Evolutionary conservation across 148 eudicot genomes (phyloP).

Genomic region (Nepenthes mirabilis): DNA sequence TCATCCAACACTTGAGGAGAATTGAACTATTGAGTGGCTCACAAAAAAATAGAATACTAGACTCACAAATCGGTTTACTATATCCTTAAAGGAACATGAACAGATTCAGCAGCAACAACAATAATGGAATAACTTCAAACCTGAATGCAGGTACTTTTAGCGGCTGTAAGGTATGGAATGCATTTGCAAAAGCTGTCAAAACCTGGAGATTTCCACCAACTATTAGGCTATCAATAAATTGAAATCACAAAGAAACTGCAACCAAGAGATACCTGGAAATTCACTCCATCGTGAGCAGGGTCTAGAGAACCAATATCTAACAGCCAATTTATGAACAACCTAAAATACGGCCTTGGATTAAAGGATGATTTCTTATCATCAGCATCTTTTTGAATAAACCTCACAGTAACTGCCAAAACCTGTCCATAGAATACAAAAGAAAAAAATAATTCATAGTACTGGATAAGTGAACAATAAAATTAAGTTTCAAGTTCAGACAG

Average conservation of each 20-base stretch:
- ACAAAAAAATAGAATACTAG: too few relatives aligned
- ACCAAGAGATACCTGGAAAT: slow-evolving; percentile 50
- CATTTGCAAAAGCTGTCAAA: slow-evolving; percentile 79
- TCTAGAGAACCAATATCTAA: slow-evolving; percentile 68
- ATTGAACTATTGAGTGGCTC: too few relatives aligned
- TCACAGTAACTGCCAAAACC: slow-evolving; percentile 74
- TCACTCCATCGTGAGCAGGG: slow-evolving; percentile 68
- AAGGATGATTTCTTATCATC: slow-evolving; percentile 74
- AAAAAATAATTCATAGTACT: not conserved
- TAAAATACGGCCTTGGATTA: slow-evolving; percentile 87
- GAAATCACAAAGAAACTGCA: slow-evolving; percentile 1
- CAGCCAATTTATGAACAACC: slow-evolving; percentile 80
- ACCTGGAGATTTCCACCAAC: slow-evolving; percentile 34
- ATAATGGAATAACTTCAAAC: slow-evolving; percentile 9
- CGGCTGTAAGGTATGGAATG: slow-evolving; percentile 87
- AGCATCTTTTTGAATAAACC: slow-evolving; percentile 67
- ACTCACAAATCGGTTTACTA: too few relatives aligned
- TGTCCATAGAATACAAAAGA: slow-evolving; percentile 10
- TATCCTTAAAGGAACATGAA: too few relatives aligned
- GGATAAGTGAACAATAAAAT: not conserved
- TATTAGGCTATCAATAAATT: slow-evolving; percentile 3
- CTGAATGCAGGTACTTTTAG: slow-evolving; percentile 91
- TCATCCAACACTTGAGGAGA: too few relatives aligned
- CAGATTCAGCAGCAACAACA: too few relatives aligned
- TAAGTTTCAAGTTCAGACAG: slow-evolving; percentile 1